phyloP scores from a whole-genome alignment of 148 eudicot species.

The Silene latifolia region DNA sequence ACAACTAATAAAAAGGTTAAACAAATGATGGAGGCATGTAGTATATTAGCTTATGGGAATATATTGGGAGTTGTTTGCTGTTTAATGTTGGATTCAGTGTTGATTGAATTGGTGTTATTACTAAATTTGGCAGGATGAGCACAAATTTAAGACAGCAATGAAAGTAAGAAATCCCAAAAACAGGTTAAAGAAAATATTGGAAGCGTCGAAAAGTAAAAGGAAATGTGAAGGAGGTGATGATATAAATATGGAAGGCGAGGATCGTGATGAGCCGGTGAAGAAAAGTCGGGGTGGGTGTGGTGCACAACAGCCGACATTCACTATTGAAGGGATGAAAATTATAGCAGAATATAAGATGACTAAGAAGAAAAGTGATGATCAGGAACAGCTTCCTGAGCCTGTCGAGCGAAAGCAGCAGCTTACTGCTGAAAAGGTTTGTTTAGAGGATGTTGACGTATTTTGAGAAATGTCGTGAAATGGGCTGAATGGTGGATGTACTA shows the following conservation, averaged over 20 bases:
- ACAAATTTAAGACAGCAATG: conserved; percentile 81
- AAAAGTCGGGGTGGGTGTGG: conserved; percentile 70
- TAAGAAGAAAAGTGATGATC: conserved; percentile 66
- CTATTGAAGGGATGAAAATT: conserved; percentile 67
- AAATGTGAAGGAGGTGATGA: conserved; percentile 97
- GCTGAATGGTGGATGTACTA: background rate
- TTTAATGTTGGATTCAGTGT: background rate
- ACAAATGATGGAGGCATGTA: background rate
- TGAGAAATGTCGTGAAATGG: background rate
- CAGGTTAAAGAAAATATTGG: conserved; percentile 74
- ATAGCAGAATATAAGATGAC: conserved; percentile 58
- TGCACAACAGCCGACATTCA: conserved; percentile 60
- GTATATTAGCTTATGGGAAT: background rate
- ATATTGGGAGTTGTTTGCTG: too few species aligned
- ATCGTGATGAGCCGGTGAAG: conserved; percentile 46
- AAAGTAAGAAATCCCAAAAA: conserved; percentile 86
- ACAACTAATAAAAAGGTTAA: background rate
- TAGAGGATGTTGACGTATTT: background rate
- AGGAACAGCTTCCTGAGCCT: conserved; percentile 76
- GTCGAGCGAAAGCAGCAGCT: conserved; percentile 68
- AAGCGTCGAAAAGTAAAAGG: conserved; percentile 82
- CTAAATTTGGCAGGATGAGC: conserved; percentile 55
- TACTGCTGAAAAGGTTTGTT: conserved; percentile 57
- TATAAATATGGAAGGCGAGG: conserved; percentile 63
- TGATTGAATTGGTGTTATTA: conserved; percentile 8